Evolutionary conservation across 768 basidiomycete genomes (phyloP).

Genomic region (Termitomyces titanicus): DNA sequence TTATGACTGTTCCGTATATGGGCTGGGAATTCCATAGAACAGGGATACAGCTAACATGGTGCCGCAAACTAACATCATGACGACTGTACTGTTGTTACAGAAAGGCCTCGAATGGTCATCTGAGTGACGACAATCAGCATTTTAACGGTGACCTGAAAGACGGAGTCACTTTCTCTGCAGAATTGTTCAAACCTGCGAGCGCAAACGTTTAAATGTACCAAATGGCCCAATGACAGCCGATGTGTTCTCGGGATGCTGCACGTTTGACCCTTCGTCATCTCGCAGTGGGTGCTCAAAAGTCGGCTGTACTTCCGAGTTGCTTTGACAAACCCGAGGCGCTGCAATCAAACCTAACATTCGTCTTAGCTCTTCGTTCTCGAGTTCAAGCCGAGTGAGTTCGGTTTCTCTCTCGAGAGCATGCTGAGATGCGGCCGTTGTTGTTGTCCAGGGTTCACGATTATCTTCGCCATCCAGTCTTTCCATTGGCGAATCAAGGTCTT

Average conservation of each 20-base stretch:
- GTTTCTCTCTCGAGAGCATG: constrained; percentile 86
- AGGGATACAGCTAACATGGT: neutral
- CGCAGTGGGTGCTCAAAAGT: constrained; percentile 20
- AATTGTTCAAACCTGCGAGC: constrained; percentile 18
- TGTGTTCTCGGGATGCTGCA: constrained; percentile 11
- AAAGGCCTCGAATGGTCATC: neutral
- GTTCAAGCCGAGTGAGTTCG: constrained; percentile 83
- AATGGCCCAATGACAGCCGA: constrained; percentile 34
- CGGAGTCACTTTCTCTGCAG: neutral
- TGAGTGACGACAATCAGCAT: neutral
- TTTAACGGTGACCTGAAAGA: neutral
- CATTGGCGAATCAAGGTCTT: constrained; percentile 38
- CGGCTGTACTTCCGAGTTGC: constrained; percentile 14
- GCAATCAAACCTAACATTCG: constrained; percentile 58
- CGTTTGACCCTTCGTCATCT: constrained; percentile 20
- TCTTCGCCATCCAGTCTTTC: constrained; percentile 28
- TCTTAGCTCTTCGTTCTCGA: constrained; percentile 82
- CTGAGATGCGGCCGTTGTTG: constrained; percentile 44
- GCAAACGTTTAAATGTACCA: constrained; percentile 38
- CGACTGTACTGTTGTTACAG: neutral
- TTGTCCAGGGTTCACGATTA: constrained; percentile 36
- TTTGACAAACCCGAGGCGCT: constrained; percentile 20
- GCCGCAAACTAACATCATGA: neutral
- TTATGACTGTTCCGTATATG: neutral
- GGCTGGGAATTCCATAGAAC: neutral